Percentiles rank a stretch among this genome's conserved stretches.
Conservation (phyloP, 78 protist species). For the Paratrimastix pyriformis region DNA sequence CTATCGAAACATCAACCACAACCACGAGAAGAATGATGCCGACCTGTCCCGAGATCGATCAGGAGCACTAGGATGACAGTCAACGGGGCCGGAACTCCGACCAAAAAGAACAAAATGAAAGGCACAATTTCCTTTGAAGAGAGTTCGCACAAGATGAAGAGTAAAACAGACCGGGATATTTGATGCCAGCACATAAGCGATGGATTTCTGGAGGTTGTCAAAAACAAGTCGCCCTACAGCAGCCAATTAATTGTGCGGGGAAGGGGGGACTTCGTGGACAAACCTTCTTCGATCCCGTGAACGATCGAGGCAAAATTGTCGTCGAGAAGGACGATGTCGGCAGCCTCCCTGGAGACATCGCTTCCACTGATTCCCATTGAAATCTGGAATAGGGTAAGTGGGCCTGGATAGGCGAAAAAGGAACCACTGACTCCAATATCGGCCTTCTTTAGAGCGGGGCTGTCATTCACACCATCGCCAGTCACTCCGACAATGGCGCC, state of each 20-base stretch:
- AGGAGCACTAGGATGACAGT: not conserved
- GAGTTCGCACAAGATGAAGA: too few relatives aligned
- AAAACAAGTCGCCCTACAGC: conserved; percentile 32
- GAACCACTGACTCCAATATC: too few relatives aligned
- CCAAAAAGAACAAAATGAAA: conserved; percentile 9
- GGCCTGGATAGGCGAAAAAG: not conserved
- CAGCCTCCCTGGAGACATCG: conserved; percentile 29
- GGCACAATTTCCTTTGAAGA: conserved; percentile 30
- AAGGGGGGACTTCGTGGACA: conserved; percentile 15
- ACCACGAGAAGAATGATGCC: not conserved
- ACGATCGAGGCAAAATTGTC: too few relatives aligned
- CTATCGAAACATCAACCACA: too few relatives aligned
- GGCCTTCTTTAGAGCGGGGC: too few relatives aligned
- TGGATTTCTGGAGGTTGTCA: conserved; percentile 26
- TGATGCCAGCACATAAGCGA: too few relatives aligned
- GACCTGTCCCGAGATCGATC: too few relatives aligned
- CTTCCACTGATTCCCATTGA: too few relatives aligned
- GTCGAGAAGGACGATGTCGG: too few relatives aligned
- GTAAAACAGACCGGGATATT: too few relatives aligned
- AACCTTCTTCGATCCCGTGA: too few relatives aligned
- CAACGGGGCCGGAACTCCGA: conserved; percentile 18
- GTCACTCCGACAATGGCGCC: not conserved
- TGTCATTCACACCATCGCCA: too few relatives aligned
- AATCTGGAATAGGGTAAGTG: conserved; percentile 1
- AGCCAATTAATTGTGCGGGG: conserved; percentile 18